These are phyloP conservation scores for Aspergillus piperis DNA, from an alignment of 2,329 filamentous ascomycete species.

Conservation along the genomic window DNA sequence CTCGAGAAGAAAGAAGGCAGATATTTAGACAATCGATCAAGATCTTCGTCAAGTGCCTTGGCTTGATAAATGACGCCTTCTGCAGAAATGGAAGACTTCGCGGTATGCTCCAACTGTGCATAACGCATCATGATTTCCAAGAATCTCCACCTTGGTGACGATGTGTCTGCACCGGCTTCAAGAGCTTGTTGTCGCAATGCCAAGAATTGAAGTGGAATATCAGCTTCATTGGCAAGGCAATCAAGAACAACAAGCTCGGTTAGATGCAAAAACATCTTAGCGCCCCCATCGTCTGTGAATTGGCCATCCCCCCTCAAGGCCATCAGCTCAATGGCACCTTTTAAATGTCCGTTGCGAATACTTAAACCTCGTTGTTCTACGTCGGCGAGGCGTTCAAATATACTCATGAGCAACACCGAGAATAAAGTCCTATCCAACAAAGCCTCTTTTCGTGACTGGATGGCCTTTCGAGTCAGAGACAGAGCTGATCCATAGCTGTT, in stretches of 20 bases:
- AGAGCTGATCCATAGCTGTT: slow-evolving; percentile 4
- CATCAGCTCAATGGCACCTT: slow-evolving; percentile 3
- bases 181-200: background rate
- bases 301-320: slow-evolving; percentile 2
- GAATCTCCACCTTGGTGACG: slow-evolving; percentile 6
- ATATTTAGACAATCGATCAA: background rate
- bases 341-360: background rate
- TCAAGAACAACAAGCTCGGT: slow-evolving; percentile 5
- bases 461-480: slow-evolving; percentile 2
- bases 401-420: slow-evolving; percentile 2
- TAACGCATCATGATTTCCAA: slow-evolving; percentile 4
- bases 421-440: slow-evolving; percentile 3
- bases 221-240: slow-evolving; percentile 5
- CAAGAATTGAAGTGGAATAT: background rate
- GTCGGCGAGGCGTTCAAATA: slow-evolving; percentile 2
- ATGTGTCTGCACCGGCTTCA: background rate
- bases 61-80: background rate
- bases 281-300: background rate
- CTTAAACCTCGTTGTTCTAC: background rate
- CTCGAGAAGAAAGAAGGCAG: background rate
- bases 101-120: background rate
- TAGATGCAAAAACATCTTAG: slow-evolving; percentile 3
- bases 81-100: background rate
- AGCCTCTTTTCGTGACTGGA: slow-evolving; percentile 1
- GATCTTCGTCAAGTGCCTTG: background rate